Evolutionary conservation across 108 stramenopile genomes (phyloP), one percentile per base, ranked within the genome.

Genomic region (Cyclotella kingstonii): DNA sequence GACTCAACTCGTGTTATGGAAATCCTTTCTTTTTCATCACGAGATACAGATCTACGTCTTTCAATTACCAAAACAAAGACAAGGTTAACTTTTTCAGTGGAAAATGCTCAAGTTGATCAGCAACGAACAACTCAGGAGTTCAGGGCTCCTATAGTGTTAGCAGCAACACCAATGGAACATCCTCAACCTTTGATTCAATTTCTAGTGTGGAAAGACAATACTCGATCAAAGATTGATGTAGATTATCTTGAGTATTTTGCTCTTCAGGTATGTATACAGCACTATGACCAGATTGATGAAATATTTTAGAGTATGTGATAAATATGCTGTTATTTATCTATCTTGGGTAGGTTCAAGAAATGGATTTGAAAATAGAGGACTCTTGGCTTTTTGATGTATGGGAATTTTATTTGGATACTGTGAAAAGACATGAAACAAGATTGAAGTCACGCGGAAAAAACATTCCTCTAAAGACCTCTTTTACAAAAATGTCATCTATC

Each of bases 301-400:
- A n/a, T 22, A 46, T 3, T 46, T 46, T 4, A 15, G 2, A 36
- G 25, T 38, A 8, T 10, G 48, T 83, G 11, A 45, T 68, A 3
- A 11, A 38, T 38, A 11, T 7, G 11, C 11, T 38, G 21, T 23
- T 38, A 6, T 19, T 42, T 14, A 27, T 4, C 19, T 29, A 42
- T 26, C 40, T 44, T 35, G 21, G 25, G 23, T 31, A 66, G 69
- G 51, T 91, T n/a, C 81, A 85, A 68, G 86, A 92, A 61, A 75
- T 92, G 77, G 90, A 92, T 76, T 44, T 92, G 17, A 86, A 83
- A 30, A 74, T 92, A 14, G 90, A 92, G 55, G 87, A 92, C 57
- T 25, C 69, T 8, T 81, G 80, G 65, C 51, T 92, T 12, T 85
- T 73, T 56, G 87, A 92, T 55, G 27, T 92, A 4, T 86, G 81